phyloP scores from a whole-genome alignment of 371 early-diverging fungal species.

The Mucor lusitanicus region DNA sequence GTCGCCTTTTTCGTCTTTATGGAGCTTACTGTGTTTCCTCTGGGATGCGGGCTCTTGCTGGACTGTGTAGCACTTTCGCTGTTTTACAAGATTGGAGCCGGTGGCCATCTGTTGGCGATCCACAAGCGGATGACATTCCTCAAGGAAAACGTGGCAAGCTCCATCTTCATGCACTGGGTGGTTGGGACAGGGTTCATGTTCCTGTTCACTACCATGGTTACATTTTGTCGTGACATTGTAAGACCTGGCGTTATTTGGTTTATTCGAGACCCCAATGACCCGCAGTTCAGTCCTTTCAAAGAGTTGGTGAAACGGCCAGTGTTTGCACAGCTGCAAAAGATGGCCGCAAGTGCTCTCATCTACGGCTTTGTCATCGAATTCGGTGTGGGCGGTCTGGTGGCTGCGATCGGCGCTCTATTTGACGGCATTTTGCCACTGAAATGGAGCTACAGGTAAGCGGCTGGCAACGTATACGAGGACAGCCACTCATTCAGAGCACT shows the following conservation, averaged over 20 bases:
- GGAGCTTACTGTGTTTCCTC: conserved; percentile 84
- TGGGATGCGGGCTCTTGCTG: conserved; percentile 80
- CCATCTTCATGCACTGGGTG: conserved; percentile 84
- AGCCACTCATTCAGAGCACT: too few relatives aligned
- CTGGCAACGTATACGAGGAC: too few relatives aligned
- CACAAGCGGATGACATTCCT: conserved; percentile 36
- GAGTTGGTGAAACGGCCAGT: conserved; percentile 82
- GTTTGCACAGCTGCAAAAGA: conserved; percentile 71
- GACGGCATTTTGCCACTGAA: conserved; percentile 48
- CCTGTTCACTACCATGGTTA: conserved; percentile 79
- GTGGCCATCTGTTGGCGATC: conserved; percentile 1
- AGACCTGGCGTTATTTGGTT: conserved; percentile 94
- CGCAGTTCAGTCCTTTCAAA: conserved; percentile 85
- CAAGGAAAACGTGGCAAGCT: conserved; percentile 60
- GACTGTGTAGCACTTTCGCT: conserved; percentile 74
- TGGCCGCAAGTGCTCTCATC: conserved; percentile 73
- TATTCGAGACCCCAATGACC: conserved; percentile 92
- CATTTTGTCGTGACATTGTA: conserved; percentile 74
- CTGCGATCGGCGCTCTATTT: conserved; percentile 24
- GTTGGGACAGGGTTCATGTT: conserved; percentile 90
- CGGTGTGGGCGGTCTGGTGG: conserved; percentile 63
- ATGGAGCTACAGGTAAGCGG: conserved; percentile 48
- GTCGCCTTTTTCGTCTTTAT: conserved; percentile 77
- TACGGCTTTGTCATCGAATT: conserved; percentile 71
- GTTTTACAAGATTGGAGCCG: conserved; percentile 56